phyloP scores from a whole-genome alignment of 2,329 filamentous ascomycete species.

The Colletotrichum lini region DNA sequence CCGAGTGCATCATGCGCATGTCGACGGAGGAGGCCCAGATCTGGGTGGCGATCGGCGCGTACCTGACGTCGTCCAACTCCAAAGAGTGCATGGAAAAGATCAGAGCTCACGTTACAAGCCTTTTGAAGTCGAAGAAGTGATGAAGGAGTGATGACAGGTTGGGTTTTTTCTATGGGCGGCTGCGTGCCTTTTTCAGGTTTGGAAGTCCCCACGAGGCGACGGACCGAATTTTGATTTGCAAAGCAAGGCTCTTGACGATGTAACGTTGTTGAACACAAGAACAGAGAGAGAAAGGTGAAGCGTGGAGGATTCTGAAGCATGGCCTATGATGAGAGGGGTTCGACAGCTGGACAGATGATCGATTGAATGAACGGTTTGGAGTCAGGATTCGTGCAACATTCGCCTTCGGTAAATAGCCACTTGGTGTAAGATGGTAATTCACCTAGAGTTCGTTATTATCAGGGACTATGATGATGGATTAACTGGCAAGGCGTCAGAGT shows the following conservation, averaged over 20 bases:
- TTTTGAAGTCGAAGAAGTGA: background rate
- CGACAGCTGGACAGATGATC: too few relatives aligned
- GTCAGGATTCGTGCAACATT: background rate
- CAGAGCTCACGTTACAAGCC: background rate
- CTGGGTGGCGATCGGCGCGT: conserved; percentile 1
- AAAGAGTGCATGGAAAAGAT: background rate
- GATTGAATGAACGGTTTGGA: background rate
- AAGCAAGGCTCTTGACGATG: background rate
- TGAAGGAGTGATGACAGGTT: background rate
- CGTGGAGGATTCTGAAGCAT: too few relatives aligned
- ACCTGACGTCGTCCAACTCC: background rate
- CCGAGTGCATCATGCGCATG: conserved; percentile 9
- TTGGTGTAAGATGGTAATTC: too few relatives aligned
- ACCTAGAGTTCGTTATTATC: too few relatives aligned
- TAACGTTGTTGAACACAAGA: background rate
- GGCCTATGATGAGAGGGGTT: too few relatives aligned
- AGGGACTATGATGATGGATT: too few relatives aligned
- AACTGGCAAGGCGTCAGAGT: too few relatives aligned
- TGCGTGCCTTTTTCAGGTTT: too few relatives aligned
- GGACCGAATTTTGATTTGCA: background rate
- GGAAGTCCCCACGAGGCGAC: background rate
- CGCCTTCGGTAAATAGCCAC: too few relatives aligned
- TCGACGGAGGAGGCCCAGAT: conserved; percentile 4
- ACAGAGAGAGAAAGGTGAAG: too few relatives aligned
- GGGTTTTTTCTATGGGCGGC: too few relatives aligned